phyloP scores from a whole-genome alignment of 495 filamentous ascomycete genomes.

The Podospora australis region DNA sequence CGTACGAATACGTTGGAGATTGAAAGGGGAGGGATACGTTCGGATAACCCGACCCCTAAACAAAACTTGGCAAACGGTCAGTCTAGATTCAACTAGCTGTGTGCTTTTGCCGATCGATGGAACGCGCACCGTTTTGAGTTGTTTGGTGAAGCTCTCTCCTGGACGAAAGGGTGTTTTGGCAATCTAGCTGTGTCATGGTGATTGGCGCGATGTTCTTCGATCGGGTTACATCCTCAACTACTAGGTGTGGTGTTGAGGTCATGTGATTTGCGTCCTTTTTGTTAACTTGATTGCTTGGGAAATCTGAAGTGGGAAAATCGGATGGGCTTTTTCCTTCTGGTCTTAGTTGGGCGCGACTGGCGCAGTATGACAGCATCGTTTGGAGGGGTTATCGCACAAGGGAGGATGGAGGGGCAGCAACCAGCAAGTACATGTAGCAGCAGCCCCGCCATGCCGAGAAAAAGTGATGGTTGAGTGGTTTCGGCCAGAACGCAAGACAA shows the following conservation, averaged over 20 bases:
- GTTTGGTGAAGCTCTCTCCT: no score
- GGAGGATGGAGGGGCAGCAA: neutral
- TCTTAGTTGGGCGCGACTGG: neutral
- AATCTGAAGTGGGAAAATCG: neutral
- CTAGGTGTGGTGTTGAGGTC: no score
- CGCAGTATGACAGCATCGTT: neutral
- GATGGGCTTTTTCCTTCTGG: neutral
- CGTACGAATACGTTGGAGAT: no score
- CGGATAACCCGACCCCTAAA: no score
- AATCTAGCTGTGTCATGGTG: neutral
- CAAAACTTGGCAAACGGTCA: no score
- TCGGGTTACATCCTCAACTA: neutral
- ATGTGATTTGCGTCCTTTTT: no score
- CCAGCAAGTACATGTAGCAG: neutral
- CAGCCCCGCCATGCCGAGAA: neutral
- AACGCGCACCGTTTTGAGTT: no score
- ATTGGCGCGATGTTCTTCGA: neutral
- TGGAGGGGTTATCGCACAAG: no score
- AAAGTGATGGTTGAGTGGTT: neutral
- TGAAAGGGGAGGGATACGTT: no score
- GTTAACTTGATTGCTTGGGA: neutral
- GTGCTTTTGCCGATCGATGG: no score
- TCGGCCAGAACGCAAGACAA: neutral
- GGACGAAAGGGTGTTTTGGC: no score
- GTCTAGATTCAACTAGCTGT: no score